Conservation (phyloP, 306 rosid genomes). For the Vicia sativa region DNA sequence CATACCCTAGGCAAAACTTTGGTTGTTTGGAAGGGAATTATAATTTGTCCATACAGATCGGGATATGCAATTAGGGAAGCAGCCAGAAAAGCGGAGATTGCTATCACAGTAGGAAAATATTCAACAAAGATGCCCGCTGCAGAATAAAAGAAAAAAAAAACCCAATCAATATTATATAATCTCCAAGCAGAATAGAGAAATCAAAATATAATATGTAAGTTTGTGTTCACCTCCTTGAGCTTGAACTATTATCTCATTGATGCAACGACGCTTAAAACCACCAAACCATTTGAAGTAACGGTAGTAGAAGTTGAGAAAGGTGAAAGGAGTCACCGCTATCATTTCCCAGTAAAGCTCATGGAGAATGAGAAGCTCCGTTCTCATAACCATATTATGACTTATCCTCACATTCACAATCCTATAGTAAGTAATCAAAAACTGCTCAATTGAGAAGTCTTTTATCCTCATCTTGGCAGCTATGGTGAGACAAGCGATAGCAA, state of each 20-base stretch:
- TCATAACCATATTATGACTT: neutral
- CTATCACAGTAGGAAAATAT: conserved; percentile 20
- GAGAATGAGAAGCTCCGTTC: conserved; percentile 21
- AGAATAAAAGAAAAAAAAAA: neutral
- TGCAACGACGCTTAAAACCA: conserved; percentile 31
- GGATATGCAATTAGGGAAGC: conserved; percentile 15
- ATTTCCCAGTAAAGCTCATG: conserved; percentile 16
- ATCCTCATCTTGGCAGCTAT: conserved; percentile 34
- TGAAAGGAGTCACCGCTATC: conserved; percentile 25
- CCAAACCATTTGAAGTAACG: neutral
- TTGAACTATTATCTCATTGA: conserved; percentile 36
- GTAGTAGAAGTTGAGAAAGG: conserved; percentile 27
- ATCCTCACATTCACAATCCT: too few species aligned
- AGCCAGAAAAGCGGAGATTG: conserved; percentile 24
- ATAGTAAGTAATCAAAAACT: conserved; percentile 19
- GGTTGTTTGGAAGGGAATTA: too few species aligned
- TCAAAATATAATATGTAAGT: neutral
- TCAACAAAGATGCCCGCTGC: neutral
- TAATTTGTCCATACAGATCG: too few species aligned
- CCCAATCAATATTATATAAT: neutral
- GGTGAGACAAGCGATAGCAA: conserved; percentile 20
- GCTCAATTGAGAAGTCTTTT: neutral
- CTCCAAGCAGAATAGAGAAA: neutral
- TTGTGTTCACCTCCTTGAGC: conserved; percentile 36
- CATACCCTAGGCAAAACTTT: too few species aligned